Evolutionary conservation across 768 basidiomycete species (phyloP).

Genomic region (Paxillus involutus): DNA sequence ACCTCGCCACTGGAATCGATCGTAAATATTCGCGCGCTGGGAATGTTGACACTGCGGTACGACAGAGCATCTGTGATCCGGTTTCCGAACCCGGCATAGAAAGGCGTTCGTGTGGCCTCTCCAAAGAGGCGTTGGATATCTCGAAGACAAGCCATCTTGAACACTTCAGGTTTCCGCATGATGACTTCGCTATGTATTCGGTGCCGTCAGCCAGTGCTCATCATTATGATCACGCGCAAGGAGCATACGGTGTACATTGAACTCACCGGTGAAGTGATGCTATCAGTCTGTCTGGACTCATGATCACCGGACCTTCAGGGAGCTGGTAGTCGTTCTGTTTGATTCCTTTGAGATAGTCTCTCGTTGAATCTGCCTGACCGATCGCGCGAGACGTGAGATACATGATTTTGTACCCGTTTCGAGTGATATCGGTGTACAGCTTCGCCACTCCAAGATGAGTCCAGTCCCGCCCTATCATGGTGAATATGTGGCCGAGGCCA

Average conservation of each 20-base stretch:
- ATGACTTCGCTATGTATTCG: constrained; percentile 78
- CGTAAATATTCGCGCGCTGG: constrained; percentile 93
- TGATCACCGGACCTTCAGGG: constrained; percentile 98
- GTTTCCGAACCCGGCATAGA: constrained; percentile 98
- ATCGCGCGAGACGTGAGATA: constrained; percentile 97
- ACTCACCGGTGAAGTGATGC: constrained; percentile 88
- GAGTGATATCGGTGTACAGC: constrained; percentile 94
- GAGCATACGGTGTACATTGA: neutral
- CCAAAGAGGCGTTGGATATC: constrained; percentile 94
- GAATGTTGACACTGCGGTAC: constrained; percentile 94
- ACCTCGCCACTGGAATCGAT: constrained; percentile 95
- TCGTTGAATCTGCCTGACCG: constrained; percentile 95
- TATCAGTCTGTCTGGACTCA: constrained; percentile 96
- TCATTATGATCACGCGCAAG: neutral
- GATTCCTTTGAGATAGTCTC: constrained; percentile 92
- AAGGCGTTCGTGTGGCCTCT: constrained; percentile 66
- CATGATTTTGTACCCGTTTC: constrained; percentile 98
- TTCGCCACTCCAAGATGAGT: constrained; percentile 97
- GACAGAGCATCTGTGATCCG: constrained; percentile 97
- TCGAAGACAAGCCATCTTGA: constrained; percentile 98
- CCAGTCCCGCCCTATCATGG: constrained; percentile 98
- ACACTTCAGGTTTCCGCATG: constrained; percentile 98
- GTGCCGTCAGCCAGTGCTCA: constrained; percentile 3
- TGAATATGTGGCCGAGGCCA: constrained; percentile 93
- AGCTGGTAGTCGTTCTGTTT: constrained; percentile 94